Evolutionary conservation across 177 flowering plant species (phyloP).

Genomic region (Telopea speciosissima): DNA sequence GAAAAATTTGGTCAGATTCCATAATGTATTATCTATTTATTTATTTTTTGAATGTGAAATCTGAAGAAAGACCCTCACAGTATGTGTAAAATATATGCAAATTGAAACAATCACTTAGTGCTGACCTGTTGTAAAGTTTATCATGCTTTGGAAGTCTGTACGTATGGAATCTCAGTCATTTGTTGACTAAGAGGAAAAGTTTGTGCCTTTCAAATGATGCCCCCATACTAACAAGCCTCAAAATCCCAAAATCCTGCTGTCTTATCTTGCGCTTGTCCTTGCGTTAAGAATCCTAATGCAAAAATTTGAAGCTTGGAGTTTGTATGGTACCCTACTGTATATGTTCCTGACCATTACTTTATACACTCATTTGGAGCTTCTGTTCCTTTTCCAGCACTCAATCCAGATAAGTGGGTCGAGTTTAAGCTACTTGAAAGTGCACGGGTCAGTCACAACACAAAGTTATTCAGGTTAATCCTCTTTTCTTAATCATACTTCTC

Average conservation of each 20-base stretch:
- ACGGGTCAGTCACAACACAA: background rate
- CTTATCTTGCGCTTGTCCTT: background rate
- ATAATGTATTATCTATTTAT: background rate
- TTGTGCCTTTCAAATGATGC: background rate
- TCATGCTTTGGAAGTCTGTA: background rate
- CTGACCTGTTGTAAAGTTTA: background rate
- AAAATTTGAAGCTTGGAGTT: background rate
- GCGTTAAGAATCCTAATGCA: background rate
- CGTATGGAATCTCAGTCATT: background rate
- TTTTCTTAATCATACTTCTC: background rate
- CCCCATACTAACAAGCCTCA: background rate
- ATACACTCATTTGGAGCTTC: no score
- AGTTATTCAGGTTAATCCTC: background rate
- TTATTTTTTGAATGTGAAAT: background rate
- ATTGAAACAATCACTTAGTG: background rate
- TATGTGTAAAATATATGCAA: no score
- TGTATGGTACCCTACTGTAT: background rate
- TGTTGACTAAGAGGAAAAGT: background rate
- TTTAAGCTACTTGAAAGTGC: background rate
- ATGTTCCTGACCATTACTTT: background rate
- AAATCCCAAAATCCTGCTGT: background rate
- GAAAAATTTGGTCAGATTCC: slow-evolving; percentile 48
- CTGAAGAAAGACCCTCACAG: background rate
- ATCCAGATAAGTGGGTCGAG: background rate
- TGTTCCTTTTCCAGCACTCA: background rate